Base-by-base conservation (phyloP, 306 rosid genomes). In the Macrotyloma uniflorum region DNA sequence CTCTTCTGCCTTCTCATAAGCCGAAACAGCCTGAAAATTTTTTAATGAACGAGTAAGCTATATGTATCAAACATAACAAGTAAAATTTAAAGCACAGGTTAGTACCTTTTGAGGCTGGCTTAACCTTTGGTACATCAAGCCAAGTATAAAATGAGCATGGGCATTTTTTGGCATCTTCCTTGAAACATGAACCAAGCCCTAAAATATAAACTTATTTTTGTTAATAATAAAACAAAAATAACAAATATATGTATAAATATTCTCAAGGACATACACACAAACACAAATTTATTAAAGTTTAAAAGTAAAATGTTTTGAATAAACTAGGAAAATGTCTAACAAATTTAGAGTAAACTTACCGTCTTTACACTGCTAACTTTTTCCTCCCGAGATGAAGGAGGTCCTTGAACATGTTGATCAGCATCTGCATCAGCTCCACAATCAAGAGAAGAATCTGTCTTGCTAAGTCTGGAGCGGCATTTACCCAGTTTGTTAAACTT, bases 151-250 rank as follows among this genome's bases (percentile, higher is more conserved):
- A 86, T 95, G 98, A 70, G 98, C 95, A 87, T 92, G 98, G 72
- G 98, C 98, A 86, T 95, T 95, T 86, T 95, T 95, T 8, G 97
- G 93, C 93, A 93, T 95, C 89, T 91, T 91, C 84, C 93, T 90
- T 55, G 98, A 89, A 67, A 95, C 98, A 82, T 95, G 98, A 85
- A 89, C 95, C 89, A 95, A 89, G 59, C 98, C 98, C 98, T 95
- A 77, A 65, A 83, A 75, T 74, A 85, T 59, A 10, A 82, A 79
- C 77, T n/a, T 45, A 75, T 70, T 76, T n/a, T 57, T 8, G 58
- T 83, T 35, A 42, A 15, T 35, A 10, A 49, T 32, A 42, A 42
- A 74, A 2, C 75, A 78, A 57, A 59, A 78, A 26, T 23, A 22
- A 47, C 42, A n/a, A n/a, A n/a, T n/a, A n/a, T n/a, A n/a, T n/a